Evolutionary conservation across 352 stramenopile genomes (phyloP).

Genomic region (Phytophthora niederhauseri): DNA sequence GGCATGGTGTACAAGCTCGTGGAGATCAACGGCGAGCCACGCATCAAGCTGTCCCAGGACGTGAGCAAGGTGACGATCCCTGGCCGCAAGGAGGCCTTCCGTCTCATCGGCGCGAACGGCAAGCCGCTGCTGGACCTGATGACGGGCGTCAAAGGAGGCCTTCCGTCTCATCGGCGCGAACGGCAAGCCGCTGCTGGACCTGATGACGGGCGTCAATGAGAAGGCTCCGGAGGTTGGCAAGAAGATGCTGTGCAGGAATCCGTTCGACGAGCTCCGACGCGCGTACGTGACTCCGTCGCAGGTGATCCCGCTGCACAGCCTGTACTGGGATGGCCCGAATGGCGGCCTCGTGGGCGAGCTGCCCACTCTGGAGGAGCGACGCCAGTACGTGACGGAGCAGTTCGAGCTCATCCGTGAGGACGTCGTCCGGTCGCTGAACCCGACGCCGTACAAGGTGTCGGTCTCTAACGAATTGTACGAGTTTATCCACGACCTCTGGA

Average conservation of each 20-base stretch:
- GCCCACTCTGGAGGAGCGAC: constrained; percentile 78
- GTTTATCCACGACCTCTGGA: constrained; percentile 98
- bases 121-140: constrained; percentile 92
- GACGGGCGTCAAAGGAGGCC: constrained; percentile 85
- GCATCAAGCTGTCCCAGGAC: constrained; percentile 99
- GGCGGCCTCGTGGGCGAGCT: constrained; percentile 69
- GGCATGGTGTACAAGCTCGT: constrained; percentile 99
- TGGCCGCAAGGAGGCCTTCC: constrained; percentile 91
- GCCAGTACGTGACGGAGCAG: constrained; percentile 91
- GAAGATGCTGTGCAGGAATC: constrained; percentile 95
- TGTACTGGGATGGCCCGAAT: constrained; percentile 92
- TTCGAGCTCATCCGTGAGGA: constrained; percentile 95
- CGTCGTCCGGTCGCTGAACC: constrained; percentile 95
- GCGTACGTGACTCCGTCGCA: constrained; percentile 93
- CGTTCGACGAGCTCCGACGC: constrained; percentile 96
- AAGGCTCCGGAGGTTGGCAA: constrained; percentile 79
- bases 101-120: constrained; percentile 89
- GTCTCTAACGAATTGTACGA: constrained; percentile 88
- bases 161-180: constrained; percentile 93
- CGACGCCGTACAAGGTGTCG: constrained; percentile 96
- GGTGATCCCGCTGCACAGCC: constrained; percentile 90
- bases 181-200: constrained; percentile 88
- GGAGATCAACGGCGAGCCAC: constrained; percentile 94
- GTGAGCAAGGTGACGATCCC: constrained; percentile 96
- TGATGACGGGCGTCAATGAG: constrained; percentile 91